Conservation (phyloP, 78 protist genomes). For the Speleostelium caveatum region DNA sequence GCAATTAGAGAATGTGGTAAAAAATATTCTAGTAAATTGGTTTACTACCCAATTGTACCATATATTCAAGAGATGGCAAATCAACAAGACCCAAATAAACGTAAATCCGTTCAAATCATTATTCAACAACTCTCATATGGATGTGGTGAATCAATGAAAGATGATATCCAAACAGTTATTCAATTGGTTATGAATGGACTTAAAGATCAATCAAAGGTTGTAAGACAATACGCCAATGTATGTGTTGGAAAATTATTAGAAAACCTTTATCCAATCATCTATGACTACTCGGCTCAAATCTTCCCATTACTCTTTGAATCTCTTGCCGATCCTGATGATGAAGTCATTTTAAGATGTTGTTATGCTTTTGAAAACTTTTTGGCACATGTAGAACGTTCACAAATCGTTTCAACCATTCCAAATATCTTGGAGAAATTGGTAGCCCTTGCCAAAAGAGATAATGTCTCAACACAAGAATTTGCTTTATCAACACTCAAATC, state of each 20-base stretch:
- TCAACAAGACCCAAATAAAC: not conserved
- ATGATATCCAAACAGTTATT: slow-evolving; percentile 15
- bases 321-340: slow-evolving; percentile 57
- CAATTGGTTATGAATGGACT: slow-evolving; percentile 3
- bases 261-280: slow-evolving; percentile 61
- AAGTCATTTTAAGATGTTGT: slow-evolving; percentile 48
- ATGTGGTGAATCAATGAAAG: slow-evolving; percentile 56
- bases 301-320: slow-evolving; percentile 68
- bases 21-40: not conserved
- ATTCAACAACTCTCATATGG: slow-evolving; percentile 66
- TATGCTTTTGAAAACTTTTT: slow-evolving; percentile 58
- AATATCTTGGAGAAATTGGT: slow-evolving; percentile 30
- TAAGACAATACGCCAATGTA: slow-evolving; percentile 41
- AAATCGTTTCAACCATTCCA: slow-evolving; percentile 27
- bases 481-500: slow-evolving; percentile 31
- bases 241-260: slow-evolving; percentile 45
- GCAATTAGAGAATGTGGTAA: slow-evolving; percentile 50
- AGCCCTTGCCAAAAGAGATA: slow-evolving; percentile 9
- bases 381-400: slow-evolving; percentile 9
- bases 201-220: slow-evolving; percentile 11
- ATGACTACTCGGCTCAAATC: slow-evolving; percentile 3
- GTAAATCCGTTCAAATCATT: slow-evolving; percentile 4
- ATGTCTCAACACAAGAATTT: slow-evolving; percentile 53
- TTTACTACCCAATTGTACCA: slow-evolving; percentile 34
- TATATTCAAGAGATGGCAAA: not conserved